Evolutionary conservation across 805 yeast species (phyloP), one percentile per base, ranked within the genome.

Genomic region (Candida endomychidarum): DNA sequence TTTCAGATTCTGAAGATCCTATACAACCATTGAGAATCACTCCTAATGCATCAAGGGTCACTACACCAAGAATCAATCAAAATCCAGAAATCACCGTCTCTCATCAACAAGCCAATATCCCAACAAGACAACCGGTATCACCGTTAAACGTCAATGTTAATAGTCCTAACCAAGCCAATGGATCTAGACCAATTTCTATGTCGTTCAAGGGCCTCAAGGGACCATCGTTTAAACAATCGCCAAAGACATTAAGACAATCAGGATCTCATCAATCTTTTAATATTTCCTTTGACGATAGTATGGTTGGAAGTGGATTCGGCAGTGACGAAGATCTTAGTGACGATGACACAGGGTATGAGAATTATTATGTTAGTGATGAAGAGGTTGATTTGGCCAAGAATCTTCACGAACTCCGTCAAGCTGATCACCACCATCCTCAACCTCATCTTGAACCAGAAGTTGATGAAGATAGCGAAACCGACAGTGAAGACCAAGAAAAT

Each of bases 171-270:
- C 25, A 21, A 14, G 12, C 40, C 10, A 26, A 38, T 7, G 46
- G 47, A n/a, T 22, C 4, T 15, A 48, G 74, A 24, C 75, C 78
- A 15, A 60, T 71, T 8, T 71, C 74, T 5, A 64, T 72, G 72
- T 80, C 86, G 2, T 80, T 80, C 59, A 74, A 74, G 45, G 89
- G 89, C 0, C 56, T 82, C 40, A 71, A 64, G 39, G 85, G 80
- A 0, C 83, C 87, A 1, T 64, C 77, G 2, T 74, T 80, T 46
- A 72, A 72, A 16, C 25, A 20, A 17, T 34, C 42, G 12, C 42
- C 38, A 7, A 61, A 57, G 20, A 49, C 56, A 24, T 50, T 63
- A 4, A 53, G 72, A 22, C 54, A 56, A 31, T 57, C 66, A 10
- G 69, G 61, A 19, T 63, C 72, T 8, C 74, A 69, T 40, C 72